Evolutionary conservation across 208 protist species (phyloP).

Genomic region (Borovskyia barvae): DNA sequence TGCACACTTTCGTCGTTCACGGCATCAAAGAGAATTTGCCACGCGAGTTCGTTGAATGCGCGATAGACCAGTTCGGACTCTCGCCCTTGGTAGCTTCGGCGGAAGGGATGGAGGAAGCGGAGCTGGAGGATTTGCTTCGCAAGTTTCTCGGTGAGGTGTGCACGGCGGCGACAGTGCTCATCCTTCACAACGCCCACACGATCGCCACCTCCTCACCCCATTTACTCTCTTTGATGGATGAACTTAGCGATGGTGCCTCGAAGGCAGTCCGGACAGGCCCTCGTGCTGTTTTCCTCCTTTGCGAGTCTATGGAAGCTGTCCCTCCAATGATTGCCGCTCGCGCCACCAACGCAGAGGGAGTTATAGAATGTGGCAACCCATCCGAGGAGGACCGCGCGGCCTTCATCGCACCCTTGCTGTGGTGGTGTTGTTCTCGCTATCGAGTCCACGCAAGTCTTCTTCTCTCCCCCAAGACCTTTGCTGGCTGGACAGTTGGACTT

Average conservation of each 20-base stretch:
- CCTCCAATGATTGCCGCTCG: conserved; percentile 64
- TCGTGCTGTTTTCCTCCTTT: conserved; percentile 59
- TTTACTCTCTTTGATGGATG: conserved; percentile 46
- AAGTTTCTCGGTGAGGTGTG: conserved; percentile 27
- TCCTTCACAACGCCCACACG: conserved; percentile 60
- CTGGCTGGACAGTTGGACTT: conserved; percentile 74
- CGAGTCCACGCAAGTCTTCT: conserved; percentile 52
- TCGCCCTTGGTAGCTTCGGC: conserved; percentile 32
- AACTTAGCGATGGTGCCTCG: neutral
- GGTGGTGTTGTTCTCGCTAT: conserved; percentile 14
- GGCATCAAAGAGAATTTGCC: conserved; percentile 66
- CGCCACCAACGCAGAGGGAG: conserved; percentile 60
- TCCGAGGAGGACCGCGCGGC: conserved; percentile 50
- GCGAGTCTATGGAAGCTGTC: conserved; percentile 66
- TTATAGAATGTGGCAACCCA: conserved; percentile 72
- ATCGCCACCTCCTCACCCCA: conserved; percentile 35
- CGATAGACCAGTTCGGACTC: conserved; percentile 38
- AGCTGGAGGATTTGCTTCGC: conserved; percentile 29
- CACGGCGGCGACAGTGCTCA: conserved; percentile 30
- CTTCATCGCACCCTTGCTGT: conserved; percentile 26
- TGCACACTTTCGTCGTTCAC: conserved; percentile 64
- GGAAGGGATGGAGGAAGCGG: conserved; percentile 39
- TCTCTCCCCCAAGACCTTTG: conserved; percentile 49
- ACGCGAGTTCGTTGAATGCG: conserved; percentile 46
- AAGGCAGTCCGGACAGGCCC: neutral